Base-by-base conservation (phyloP, 768 basidiomycete species). In the Boletus rex-veris region DNA sequence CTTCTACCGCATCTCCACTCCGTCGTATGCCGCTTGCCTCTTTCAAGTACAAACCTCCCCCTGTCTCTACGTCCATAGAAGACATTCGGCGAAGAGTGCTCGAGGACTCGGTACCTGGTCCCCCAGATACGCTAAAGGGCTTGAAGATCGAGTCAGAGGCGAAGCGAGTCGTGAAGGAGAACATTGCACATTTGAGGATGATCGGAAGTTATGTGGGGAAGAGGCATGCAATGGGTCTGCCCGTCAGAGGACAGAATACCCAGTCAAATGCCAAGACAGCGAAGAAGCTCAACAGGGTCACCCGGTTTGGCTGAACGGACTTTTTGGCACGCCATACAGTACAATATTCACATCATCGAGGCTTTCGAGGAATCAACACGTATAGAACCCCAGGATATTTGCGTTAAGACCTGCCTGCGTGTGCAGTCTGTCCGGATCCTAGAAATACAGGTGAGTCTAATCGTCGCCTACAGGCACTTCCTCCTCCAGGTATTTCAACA, bases 401-500 rank as follows among this genome's bases (percentile, higher is more conserved):
- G 48, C 45, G 55, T 56, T 44, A 51, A 45, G 38, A 52, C 38
- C 41, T 48, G 36, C 35, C 28, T 7, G 19, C 36, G 19, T 42
- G 42, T 42, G 35, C 36, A 26, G 44, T 45, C 40, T 19, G 31
- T 44, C 33, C 9, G 46, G 49, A 30, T 47, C 56, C 56, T 58
- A 60, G 38, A 56, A 47, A 46, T 53, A 65, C 55, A 61, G 50
- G 59, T 58, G 53, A 65, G 55, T 70, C 72, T 77, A 96, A 73
- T 97, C 94, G 65, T 97, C 94, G 52, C 90, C 92, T 40, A 90
- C 80, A 1, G 94, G 94, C 26, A 96, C 85, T 70, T 99, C 97
- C 71, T 99, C 97, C 67, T 99, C 97, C 58, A 98, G 70, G 66
- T 96, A 88, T 71, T 93, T 90, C 52, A 97, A 74, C 60, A 99